These are phyloP conservation scores for Rheum nobile DNA, from an alignment of 148 eudicot species.

Conservation along the genomic window DNA sequence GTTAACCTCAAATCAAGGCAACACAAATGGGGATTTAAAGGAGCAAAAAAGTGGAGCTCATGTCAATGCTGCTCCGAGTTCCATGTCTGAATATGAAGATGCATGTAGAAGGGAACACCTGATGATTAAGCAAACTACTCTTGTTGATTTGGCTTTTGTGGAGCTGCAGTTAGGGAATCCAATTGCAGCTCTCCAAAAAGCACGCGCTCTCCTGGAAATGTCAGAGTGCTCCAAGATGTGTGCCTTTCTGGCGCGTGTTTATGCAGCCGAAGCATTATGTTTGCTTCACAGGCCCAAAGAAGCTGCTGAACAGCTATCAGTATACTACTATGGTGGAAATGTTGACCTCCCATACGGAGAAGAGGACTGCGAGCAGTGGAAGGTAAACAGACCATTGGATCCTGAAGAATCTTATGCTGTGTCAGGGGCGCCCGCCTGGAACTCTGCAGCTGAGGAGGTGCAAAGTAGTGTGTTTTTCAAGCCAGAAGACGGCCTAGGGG, in stretches of 20 bases:
- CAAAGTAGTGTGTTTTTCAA: constrained; percentile 30
- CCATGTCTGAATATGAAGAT: constrained; percentile 45
- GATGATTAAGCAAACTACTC: constrained; percentile 65
- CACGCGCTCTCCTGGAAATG: constrained; percentile 48
- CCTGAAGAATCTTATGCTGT: constrained; percentile 45
- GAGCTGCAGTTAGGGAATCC: constrained; percentile 74
- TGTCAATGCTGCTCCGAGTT: constrained; percentile 26
- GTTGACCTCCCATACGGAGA: constrained; percentile 53
- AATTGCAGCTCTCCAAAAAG: constrained; percentile 49
- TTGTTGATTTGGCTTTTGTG: constrained; percentile 72
- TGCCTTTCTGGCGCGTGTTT: constrained; percentile 51
- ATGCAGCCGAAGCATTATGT: constrained; percentile 89
- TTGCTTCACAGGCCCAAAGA: constrained; percentile 63
- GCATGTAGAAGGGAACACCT: constrained; percentile 50
- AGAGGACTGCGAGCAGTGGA: constrained; percentile 66
- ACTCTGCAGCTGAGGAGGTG: constrained; percentile 20
- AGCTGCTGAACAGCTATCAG: constrained; percentile 66
- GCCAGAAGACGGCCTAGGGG: constrained; percentile 72
- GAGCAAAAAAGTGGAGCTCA: constrained; percentile 45
- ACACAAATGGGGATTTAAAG: constrained; percentile 64
- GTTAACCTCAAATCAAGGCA: constrained; percentile 35
- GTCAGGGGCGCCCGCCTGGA: constrained; percentile 14
- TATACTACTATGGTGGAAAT: constrained; percentile 39
- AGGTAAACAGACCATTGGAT: constrained; percentile 36
- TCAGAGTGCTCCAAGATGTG: constrained; percentile 55